Evolutionary conservation across 2,329 filamentous ascomycete species (phyloP), one percentile per base, ranked within the genome.

Genomic region (Apiospora rasikravindrae): DNA sequence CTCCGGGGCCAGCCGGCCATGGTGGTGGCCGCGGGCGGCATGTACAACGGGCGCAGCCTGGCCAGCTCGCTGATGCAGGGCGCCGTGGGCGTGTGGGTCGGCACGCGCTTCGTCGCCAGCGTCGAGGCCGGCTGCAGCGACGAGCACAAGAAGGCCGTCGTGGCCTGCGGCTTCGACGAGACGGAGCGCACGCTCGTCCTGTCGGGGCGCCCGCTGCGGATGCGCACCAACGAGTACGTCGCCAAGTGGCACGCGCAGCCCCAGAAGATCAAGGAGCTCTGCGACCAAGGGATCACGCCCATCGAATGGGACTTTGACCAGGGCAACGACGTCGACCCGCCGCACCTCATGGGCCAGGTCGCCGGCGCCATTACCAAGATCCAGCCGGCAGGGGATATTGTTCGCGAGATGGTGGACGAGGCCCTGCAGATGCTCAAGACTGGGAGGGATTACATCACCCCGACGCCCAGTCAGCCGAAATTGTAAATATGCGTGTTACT

Each of bases 321-420:
- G 71, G 93, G 92, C 0, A 92, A 91, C 71, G 94, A 98, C 53
- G 85, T 97, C 16, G 96, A 98, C 79, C 86, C 93, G 71, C 96
- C 96, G 16, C 95, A 96, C 82, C 81, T 98, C 78, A 98, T 98
- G 96, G 96, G 96, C 0, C 94, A 98, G 84, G 95, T 98, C 11
- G 93, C 94, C 0, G 95, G 93, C 1, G 88, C 91, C 0, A 93
- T 98, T 72, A 82, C 85, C 45, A 90, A 92, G 76, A 89, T 98
- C 73, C 91, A 96, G 85, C 94, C 95, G 0, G 96, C 96, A 0
- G 88, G 86, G 67, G 88, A 92, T 75, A 98, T 98, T 84, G 91
- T 98, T n/a, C 88, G 91, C 73, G 94, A 97, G 76, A 98, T 98
- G 94, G 93, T 98, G 13, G 83, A 84, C 26, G 91, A 95, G 81